phyloP scores from a whole-genome alignment of 495 filamentous ascomycete species.

The Ascobolus immersus region DNA sequence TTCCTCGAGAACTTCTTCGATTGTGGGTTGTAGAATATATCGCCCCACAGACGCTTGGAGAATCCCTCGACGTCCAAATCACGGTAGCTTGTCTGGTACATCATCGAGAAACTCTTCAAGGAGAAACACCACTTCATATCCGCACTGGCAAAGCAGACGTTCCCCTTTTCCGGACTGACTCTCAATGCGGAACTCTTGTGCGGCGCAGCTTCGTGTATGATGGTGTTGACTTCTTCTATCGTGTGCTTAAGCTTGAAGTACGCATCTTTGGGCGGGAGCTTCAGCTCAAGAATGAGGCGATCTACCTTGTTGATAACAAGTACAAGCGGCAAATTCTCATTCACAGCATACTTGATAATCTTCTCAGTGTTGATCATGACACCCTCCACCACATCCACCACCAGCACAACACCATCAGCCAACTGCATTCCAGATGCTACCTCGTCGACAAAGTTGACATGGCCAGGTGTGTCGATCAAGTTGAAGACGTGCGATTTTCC shows the following conservation, averaged over 20 bases:
- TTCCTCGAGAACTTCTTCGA: constrained; percentile 81
- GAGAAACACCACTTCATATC: constrained; percentile 95
- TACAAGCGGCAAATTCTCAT: constrained; percentile 70
- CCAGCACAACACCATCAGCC: constrained; percentile 72
- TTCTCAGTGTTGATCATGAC: constrained; percentile 92
- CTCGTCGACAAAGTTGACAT: constrained; percentile 96
- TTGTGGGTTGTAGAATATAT: constrained; percentile 81
- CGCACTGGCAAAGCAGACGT: constrained; percentile 81
- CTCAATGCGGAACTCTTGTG: constrained; percentile 56
- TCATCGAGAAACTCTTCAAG: constrained; percentile 70
- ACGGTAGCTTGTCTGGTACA: constrained; percentile 73
- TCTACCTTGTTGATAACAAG: constrained; percentile 95
- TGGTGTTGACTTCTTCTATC: constrained; percentile 86
- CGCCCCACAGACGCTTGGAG: constrained; percentile 65
- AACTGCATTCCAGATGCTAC: constrained; percentile 68
- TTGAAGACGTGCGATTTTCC: constrained; percentile 94
- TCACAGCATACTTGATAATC: constrained; percentile 81
- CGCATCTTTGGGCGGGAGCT: constrained; percentile 79
- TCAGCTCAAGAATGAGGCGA: constrained; percentile 75
- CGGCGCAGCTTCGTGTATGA: constrained; percentile 70
- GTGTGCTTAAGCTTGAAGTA: constrained; percentile 98
- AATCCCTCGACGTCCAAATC: constrained; percentile 37
- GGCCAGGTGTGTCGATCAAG: constrained; percentile 83
- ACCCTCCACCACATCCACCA: constrained; percentile 94
- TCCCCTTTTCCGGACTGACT: constrained; percentile 86